phyloP scores from a whole-genome alignment of 2,329 filamentous ascomycete species.

The Colletotrichum noveboracense region DNA sequence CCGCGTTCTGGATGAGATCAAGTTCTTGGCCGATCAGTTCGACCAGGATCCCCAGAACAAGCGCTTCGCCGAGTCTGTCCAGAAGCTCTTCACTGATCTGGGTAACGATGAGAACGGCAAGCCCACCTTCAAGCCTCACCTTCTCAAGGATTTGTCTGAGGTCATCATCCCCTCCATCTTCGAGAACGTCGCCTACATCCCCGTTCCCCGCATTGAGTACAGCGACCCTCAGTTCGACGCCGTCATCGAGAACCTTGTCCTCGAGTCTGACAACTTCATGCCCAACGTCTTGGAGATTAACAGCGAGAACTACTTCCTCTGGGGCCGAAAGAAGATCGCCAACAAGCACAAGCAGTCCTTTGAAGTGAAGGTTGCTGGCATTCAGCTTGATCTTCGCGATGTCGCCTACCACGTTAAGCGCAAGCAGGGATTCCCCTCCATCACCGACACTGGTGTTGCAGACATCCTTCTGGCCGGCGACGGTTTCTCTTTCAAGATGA shows the following conservation, averaged over 20 bases:
- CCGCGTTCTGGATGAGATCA: conserved; percentile 85
- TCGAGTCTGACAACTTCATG: conserved; percentile 96
- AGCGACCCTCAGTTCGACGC: conserved; percentile 84
- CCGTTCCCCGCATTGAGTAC: conserved; percentile 93
- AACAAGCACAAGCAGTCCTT: conserved; percentile 79
- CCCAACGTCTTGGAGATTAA: conserved; percentile 89
- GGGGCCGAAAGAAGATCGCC: conserved; percentile 86
- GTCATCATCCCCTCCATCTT: conserved; percentile 85
- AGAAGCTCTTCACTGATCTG: conserved; percentile 87
- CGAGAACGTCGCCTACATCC: conserved; percentile 87
- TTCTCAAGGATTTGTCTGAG: conserved; percentile 86
- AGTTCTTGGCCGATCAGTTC: conserved; percentile 89
- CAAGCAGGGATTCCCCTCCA: conserved; percentile 89
- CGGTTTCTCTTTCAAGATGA: conserved; percentile 91
- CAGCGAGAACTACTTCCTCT: conserved; percentile 93
- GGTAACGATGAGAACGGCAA: conserved; percentile 87
- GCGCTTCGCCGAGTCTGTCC: conserved; percentile 74
- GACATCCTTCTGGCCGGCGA: conserved; percentile 88
- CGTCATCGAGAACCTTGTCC: conserved; percentile 90
- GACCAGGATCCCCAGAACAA: conserved; percentile 88
- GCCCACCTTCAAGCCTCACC: conserved; percentile 87
- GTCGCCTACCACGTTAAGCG: conserved; percentile 95
- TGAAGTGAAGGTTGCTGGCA: conserved; percentile 84
- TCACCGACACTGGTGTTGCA: conserved; percentile 87
- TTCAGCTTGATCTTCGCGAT: conserved; percentile 91